Conservation (phyloP, 108 stramenopile genomes). For the Aurantiochytrium sp. region DNA sequence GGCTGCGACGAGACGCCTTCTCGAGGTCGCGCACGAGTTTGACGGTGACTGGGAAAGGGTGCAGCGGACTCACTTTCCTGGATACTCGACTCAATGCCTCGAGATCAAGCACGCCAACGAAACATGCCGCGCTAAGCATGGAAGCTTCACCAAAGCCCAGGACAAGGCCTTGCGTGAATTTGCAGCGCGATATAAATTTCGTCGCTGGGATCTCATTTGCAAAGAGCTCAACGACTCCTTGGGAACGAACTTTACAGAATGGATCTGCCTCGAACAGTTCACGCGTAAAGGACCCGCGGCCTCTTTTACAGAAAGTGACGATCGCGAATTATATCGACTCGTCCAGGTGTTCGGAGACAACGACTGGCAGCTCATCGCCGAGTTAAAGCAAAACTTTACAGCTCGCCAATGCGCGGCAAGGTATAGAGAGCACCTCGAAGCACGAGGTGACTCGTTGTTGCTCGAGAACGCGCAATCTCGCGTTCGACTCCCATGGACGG, state of each 20-base stretch:
- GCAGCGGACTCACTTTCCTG: not conserved
- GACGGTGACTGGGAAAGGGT: not conserved
- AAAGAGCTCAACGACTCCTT: not conserved
- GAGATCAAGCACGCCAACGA: not conserved
- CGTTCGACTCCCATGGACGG: not conserved
- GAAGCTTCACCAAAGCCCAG: not conserved
- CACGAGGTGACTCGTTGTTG: not conserved
- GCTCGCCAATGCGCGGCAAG: not conserved
- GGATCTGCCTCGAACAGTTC: not conserved
- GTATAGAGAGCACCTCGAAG: not conserved
- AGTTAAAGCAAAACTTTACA: not conserved
- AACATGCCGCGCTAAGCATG: not conserved
- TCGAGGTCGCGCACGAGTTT: not conserved
- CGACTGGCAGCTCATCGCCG: not conserved
- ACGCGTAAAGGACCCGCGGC: not conserved
- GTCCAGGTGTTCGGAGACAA: not conserved
- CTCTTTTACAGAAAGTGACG: not conserved
- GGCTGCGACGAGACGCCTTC: not conserved
- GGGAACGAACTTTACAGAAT: not conserved
- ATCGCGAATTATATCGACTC: not conserved
- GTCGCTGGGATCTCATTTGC: not conserved
- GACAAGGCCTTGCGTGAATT: not conserved
- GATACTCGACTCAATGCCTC: not conserved
- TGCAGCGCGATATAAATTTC: not conserved
- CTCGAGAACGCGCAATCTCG: not conserved